phyloP scores from a whole-genome alignment of 805 yeast genomes.

The Zygosaccharomyces bisporus region DNA sequence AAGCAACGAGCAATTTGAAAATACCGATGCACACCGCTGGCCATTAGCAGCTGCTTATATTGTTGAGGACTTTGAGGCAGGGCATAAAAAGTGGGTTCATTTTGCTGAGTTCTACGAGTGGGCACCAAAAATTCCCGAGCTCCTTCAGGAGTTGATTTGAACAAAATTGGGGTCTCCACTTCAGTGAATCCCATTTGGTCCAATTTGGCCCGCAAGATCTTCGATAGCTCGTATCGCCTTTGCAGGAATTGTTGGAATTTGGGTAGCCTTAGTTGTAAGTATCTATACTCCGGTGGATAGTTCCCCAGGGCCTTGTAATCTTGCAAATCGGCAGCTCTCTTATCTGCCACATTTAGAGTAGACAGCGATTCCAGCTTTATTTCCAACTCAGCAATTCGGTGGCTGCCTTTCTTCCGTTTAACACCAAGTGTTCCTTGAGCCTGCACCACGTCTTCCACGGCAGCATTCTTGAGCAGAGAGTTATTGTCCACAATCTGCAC shows the following conservation, averaged over 20 bases:
- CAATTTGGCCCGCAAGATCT: constrained; percentile 42
- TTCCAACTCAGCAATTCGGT: constrained; percentile 47
- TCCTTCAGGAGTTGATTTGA: constrained; percentile 97
- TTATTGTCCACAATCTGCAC: constrained; percentile 53
- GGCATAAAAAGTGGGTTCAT: constrained; percentile 62
- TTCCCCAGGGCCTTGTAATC: constrained; percentile 47
- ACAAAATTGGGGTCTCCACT: constrained; percentile 87
- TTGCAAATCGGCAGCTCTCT: constrained; percentile 65
- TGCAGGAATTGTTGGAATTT: constrained; percentile 53
- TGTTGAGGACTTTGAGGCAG: constrained; percentile 98
- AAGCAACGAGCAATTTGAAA: constrained; percentile 93
- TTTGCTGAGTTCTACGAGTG: constrained; percentile 49
- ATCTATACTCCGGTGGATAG: constrained; percentile 78
- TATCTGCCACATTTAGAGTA: constrained; percentile 58
- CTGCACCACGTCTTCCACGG: constrained; percentile 72
- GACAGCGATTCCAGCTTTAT: constrained; percentile 49
- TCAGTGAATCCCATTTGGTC: constrained; percentile 57
- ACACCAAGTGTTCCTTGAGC: constrained; percentile 52
- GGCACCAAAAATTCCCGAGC: constrained; percentile 96
- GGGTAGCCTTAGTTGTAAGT: constrained; percentile 68
- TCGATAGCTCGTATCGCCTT: constrained; percentile 54
- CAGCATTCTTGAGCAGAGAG: constrained; percentile 43
- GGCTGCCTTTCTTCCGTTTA: constrained; percentile 29
- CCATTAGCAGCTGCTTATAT: constrained; percentile 91
- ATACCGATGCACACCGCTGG: constrained; percentile 82